Evolutionary conservation across 495 filamentous ascomycete genomes (phyloP).

Genomic region (Thermochaetoides thermophila): DNA sequence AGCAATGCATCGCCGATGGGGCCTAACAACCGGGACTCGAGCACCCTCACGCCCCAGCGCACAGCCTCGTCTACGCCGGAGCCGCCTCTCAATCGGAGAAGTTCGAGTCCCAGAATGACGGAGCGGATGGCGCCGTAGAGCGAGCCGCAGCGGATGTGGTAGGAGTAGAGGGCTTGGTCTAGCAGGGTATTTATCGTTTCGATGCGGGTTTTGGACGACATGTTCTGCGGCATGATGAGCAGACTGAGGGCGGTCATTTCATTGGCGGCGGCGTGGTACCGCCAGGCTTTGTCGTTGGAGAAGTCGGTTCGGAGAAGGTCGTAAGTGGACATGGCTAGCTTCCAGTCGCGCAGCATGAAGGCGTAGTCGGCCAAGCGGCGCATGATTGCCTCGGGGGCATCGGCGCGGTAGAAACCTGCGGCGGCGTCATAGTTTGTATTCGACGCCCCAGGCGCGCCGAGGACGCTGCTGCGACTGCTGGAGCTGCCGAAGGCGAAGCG

Average conservation of each 20-base stretch:
- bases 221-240: slow-evolving; percentile 55
- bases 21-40: slow-evolving; percentile 63
- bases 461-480: slow-evolving; percentile 29
- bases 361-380: slow-evolving; percentile 88
- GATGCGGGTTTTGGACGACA: slow-evolving; percentile 55
- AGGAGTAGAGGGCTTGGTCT: slow-evolving; percentile 80
- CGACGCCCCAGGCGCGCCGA: slow-evolving; percentile 23
- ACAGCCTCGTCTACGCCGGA: slow-evolving; percentile 76
- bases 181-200: slow-evolving; percentile 75
- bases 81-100: slow-evolving; percentile 62
- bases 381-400: slow-evolving; percentile 75
- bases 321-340: slow-evolving; percentile 79
- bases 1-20: slow-evolving; percentile 63
- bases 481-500: slow-evolving; percentile 58
- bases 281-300: slow-evolving; percentile 91
- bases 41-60: slow-evolving; percentile 62
- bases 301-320: slow-evolving; percentile 80
- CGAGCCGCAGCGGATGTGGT: slow-evolving; percentile 66
- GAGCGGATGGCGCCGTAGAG: slow-evolving; percentile 64
- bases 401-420: slow-evolving; percentile 69
- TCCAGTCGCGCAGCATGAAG: slow-evolving; percentile 92
- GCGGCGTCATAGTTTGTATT: slow-evolving; percentile 69
- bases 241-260: slow-evolving; percentile 83
- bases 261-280: slow-evolving; percentile 77
- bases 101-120: slow-evolving; percentile 60